Conservation (phyloP, 208 protist species). For the Borovskyia barvae region DNA sequence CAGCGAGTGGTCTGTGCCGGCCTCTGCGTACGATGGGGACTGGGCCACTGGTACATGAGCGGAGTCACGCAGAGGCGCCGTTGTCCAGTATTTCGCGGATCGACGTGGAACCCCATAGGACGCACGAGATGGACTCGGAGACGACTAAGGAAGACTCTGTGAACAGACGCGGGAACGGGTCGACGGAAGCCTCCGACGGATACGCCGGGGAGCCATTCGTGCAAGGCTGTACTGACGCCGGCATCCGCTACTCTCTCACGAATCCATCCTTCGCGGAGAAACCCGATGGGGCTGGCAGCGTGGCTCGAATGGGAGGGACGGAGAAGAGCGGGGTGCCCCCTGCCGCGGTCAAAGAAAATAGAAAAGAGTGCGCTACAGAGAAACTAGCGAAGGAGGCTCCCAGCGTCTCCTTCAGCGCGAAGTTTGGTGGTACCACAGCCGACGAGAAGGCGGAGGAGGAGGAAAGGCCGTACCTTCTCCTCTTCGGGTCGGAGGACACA, state of each 20-base stretch:
- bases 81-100: no score
- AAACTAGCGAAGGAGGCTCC: no score
- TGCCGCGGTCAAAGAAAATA: neutral
- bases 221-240: no score
- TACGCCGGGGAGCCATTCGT: no score
- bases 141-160: no score
- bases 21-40: neutral
- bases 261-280: constrained; percentile 13
- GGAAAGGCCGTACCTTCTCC: constrained; percentile 3
- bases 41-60: no score
- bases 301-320: neutral
- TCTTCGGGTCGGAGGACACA: constrained; percentile 17
- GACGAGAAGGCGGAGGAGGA: neutral
- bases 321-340: neutral
- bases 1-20: constrained; percentile 28
- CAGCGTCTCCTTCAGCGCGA: no score
- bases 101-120: no score
- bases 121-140: no score
- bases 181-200: no score
- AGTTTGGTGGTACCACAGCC: neutral
- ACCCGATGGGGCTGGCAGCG: neutral
- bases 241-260: constrained; percentile 17
- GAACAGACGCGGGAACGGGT: no score
- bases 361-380: neutral
- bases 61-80: no score